Evolutionary conservation across 208 protist genomes (phyloP), one percentile per base, ranked within the genome.

Genomic region (Trypanosoma brucei): DNA sequence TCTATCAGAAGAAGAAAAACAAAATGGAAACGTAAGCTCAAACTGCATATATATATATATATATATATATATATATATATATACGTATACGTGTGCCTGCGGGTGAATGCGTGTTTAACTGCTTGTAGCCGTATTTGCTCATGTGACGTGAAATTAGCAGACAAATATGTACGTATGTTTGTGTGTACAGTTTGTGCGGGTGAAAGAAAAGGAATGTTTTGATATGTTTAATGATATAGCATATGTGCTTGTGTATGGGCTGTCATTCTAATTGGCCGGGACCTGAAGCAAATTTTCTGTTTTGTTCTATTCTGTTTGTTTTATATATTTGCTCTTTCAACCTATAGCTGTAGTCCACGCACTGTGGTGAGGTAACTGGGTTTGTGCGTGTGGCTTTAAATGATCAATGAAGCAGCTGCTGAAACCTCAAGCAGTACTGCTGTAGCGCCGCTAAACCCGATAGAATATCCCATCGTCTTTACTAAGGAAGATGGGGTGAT

Each of bases 401-500:
- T 22, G 42, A 46, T 46, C 11, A 46, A 11, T 11, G 11, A 6
- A 46, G 42, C 42, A 46, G 42, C 42, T 0, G 8, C 42, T 46
- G 42, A 6, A 14, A 6, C 42, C 6, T 31, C 50, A 8, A 31
- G 6, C n/a, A n/a, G 50, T 74, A 55, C 60, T 1, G 22, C 56
- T 11, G 55, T 60, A 2, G 59, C 57, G 50, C 6, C 30, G 50
- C 9, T n/a, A 49, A 68, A 68, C 51, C 68, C 75, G 2, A 63
- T 80, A 13, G 60, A 62, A 7, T 80, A 80, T 45, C 75, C 75
- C 3, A 75, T 80, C 54, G 50, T 63, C 22, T 72, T 80, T 22
- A 22, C 61, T 22, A 31, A 46, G 35, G 46, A 67, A 22, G 34
- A 42, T 39, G 45, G 52, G 30, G 40, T 8, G 8, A 22, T 35